phyloP scores from a whole-genome alignment of 495 filamentous ascomycete genomes.

The Cairneyella variabilis region DNA sequence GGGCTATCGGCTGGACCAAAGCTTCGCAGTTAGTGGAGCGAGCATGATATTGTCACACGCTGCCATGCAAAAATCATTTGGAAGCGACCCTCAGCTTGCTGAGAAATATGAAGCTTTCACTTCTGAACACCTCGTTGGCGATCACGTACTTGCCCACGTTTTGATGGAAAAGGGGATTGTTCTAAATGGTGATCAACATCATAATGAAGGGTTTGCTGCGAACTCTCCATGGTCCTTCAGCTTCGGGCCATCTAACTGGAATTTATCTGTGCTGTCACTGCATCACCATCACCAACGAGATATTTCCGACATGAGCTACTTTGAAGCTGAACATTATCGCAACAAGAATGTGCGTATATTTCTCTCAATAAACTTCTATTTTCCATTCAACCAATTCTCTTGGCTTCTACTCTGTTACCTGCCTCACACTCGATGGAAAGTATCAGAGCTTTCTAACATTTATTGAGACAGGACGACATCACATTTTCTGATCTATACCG shows the following conservation, averaged over 20 bases:
- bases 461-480: too few relatives aligned
- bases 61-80: neutral
- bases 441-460: too few relatives aligned
- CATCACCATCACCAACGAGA: neutral
- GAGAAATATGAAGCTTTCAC: neutral
- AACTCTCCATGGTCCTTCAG: neutral
- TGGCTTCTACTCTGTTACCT: too few relatives aligned
- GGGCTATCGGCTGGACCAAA: neutral
- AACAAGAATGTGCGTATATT: neutral
- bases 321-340: neutral
- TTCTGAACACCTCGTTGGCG: neutral
- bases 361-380: neutral
- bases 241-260: neutral
- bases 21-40: neutral
- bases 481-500: neutral
- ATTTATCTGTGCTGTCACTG: neutral
- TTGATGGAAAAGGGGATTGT: neutral
- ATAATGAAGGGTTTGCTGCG: neutral
- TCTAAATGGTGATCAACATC: neutral
- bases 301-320: neutral
- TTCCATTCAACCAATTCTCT: neutral
- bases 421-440: too few relatives aligned
- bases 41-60: neutral
- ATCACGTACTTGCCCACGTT: neutral
- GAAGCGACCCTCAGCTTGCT: neutral